A percentile compares a stretch with the other conserved stretches of the same genome.
Conservation (phyloP, 2,329 filamentous ascomycete species). For the Pseudogymnoascus sp. region DNA sequence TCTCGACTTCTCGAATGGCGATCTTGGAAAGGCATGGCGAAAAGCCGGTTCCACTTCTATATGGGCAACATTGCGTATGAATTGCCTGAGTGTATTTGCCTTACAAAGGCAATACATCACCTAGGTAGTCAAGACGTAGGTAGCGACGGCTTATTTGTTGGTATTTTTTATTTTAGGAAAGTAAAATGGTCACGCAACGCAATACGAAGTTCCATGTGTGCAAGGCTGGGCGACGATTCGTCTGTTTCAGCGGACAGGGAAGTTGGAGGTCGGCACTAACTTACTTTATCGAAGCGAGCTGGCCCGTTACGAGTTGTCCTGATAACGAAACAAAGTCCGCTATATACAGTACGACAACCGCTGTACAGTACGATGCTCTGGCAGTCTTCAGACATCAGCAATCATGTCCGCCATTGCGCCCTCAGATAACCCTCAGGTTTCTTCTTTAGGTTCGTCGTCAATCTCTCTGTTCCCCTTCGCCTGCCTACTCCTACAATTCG, state of each 20-base stretch:
- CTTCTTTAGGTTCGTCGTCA: conserved; percentile 28
- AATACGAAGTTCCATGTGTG: conserved; percentile 9
- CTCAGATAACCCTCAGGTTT: conserved; percentile 26
- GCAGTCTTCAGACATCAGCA: conserved; percentile 4
- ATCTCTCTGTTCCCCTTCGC: neutral
- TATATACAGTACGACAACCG: neutral
- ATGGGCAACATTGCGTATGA: conserved; percentile 28
- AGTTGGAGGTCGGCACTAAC: neutral
- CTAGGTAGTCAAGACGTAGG: neutral
- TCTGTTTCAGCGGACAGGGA: neutral
- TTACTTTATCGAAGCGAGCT: conserved; percentile 9
- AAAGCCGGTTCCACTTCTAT: conserved; percentile 22
- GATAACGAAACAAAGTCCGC: conserved; percentile 7
- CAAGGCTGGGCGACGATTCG: conserved; percentile 8
- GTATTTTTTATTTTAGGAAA: neutral
- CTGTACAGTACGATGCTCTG: conserved; percentile 8
- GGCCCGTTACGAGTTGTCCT: neutral
- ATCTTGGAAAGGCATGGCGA: conserved; percentile 8
- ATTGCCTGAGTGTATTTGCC: conserved; percentile 24
- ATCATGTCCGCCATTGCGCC: conserved; percentile 31
- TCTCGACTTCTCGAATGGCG: conserved; percentile 12
- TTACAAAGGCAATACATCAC: conserved; percentile 28
- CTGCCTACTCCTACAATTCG: neutral
- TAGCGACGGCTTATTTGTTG: neutral
- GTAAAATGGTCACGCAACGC: neutral